Percentiles rank a stretch among this genome's conserved stretches.
phyloP scores from a whole-genome alignment of 2,329 filamentous ascomycete species.

The Beauveria sp. region DNA sequence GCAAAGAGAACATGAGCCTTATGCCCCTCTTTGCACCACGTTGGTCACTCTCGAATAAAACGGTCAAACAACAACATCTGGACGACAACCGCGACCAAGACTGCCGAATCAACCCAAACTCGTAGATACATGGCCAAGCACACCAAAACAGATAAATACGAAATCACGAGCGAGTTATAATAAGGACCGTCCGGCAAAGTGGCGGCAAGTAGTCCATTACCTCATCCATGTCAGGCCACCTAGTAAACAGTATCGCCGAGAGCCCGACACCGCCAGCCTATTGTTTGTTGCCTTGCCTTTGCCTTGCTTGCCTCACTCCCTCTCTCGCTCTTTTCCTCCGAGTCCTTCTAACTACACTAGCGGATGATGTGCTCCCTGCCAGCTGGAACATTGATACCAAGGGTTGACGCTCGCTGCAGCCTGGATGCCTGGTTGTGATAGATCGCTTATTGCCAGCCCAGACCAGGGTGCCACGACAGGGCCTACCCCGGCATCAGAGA shows the following conservation, averaged over 20 bases:
- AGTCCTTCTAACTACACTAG: not conserved
- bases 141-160: not conserved
- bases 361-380: constrained; percentile 3
- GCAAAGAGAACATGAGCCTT: not conserved
- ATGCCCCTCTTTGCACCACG: not conserved
- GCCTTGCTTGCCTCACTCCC: not conserved
- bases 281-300: not conserved
- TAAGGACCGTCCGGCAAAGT: not conserved
- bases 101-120: too few relatives aligned
- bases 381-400: not conserved
- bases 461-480: not conserved
- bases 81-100: too few relatives aligned
- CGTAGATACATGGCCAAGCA: not conserved
- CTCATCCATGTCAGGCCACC: constrained; percentile 7
- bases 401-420: not conserved
- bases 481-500: not conserved
- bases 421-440: constrained; percentile 5
- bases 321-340: not conserved
- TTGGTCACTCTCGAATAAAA: not conserved
- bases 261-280: not conserved
- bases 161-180: not conserved
- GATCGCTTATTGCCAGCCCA: constrained; percentile 8
- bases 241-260: not conserved
- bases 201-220: constrained; percentile 4
- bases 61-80: not conserved